These are phyloP conservation scores for Colletotrichum lini DNA, from an alignment of 2,329 filamentous ascomycete genomes.

Conservation along the genomic window DNA sequence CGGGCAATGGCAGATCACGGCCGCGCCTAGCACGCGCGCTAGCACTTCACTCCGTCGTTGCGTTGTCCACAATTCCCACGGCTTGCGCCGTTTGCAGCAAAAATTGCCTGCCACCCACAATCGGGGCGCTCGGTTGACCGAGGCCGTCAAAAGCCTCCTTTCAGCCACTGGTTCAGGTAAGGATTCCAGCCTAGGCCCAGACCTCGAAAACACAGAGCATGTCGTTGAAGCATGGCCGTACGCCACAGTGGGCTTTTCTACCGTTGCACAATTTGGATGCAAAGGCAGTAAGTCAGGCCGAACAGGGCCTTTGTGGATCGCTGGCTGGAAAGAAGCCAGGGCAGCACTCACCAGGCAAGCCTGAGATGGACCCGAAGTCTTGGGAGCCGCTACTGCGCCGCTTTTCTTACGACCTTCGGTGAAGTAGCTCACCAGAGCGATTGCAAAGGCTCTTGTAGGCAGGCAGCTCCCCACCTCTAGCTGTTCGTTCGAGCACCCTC, in stretches of 20 bases:
- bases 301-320: background rate
- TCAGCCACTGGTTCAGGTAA: constrained; percentile 37
- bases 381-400: constrained; percentile 18
- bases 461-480: too few relatives aligned
- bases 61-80: background rate
- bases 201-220: background rate
- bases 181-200: constrained; percentile 9
- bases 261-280: background rate
- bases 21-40: constrained; percentile 10
- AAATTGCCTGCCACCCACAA: background rate
- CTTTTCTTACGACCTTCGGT: background rate
- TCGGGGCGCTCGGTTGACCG: constrained; percentile 20
- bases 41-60: constrained; percentile 25
- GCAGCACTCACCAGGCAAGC: constrained; percentile 26
- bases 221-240: constrained; percentile 2
- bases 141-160: constrained; percentile 20
- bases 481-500: too few relatives aligned
- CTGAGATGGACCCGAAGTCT: constrained; percentile 20
- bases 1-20: constrained; percentile 22
- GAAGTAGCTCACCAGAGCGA: too few relatives aligned
- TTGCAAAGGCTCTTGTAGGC: too few relatives aligned
- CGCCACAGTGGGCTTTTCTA: background rate
- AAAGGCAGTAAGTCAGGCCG: constrained; percentile 2
- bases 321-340: background rate
- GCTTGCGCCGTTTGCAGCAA: constrained; percentile 17